Evolutionary conservation across 2,329 filamentous ascomycete genomes (phyloP).

Genomic region (Ophiostoma sp.): DNA sequence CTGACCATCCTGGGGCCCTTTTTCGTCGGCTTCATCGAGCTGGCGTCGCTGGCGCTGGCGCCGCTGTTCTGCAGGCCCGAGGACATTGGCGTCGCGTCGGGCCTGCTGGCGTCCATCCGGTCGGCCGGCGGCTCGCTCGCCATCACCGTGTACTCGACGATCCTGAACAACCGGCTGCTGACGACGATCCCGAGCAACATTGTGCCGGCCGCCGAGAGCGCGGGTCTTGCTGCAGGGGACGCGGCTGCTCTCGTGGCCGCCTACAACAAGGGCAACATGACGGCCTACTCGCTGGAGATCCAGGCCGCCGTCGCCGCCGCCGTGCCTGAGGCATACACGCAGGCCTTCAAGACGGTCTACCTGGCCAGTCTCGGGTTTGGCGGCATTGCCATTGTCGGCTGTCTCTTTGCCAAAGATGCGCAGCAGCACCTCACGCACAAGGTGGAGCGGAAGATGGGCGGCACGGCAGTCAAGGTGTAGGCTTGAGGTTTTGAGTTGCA

Average conservation of each 20-base stretch:
- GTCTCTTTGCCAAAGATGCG: slow-evolving; percentile 19
- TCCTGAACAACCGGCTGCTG: slow-evolving; percentile 29
- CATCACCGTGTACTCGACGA: slow-evolving; percentile 18
- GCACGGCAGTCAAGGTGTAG: background rate
- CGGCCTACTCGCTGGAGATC: background rate
- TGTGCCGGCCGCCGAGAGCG: background rate
- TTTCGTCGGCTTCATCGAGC: slow-evolving; percentile 24
- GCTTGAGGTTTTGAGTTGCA: too few species aligned
- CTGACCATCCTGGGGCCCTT: slow-evolving; percentile 20
- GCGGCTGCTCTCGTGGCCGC: background rate
- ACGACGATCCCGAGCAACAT: slow-evolving; percentile 30
- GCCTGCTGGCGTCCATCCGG: slow-evolving; percentile 36
- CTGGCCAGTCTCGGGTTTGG: slow-evolving; percentile 20
- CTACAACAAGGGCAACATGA: background rate
- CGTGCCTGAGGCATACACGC: slow-evolving; percentile 12
- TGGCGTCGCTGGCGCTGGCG: slow-evolving; percentile 20
- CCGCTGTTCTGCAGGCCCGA: slow-evolving; percentile 31
- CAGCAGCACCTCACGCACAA: slow-evolving; percentile 20
- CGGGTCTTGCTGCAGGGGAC: background rate
- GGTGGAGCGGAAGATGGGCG: slow-evolving; percentile 19
- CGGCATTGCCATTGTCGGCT: slow-evolving; percentile 20
- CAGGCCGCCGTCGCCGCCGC: background rate
- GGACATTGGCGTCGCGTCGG: slow-evolving; percentile 34
- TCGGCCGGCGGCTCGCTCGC: slow-evolving; percentile 16
- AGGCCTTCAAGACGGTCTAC: slow-evolving; percentile 22